Conservation (phyloP, 179 eudicot genomes). For the Vitellaria paradoxa region DNA sequence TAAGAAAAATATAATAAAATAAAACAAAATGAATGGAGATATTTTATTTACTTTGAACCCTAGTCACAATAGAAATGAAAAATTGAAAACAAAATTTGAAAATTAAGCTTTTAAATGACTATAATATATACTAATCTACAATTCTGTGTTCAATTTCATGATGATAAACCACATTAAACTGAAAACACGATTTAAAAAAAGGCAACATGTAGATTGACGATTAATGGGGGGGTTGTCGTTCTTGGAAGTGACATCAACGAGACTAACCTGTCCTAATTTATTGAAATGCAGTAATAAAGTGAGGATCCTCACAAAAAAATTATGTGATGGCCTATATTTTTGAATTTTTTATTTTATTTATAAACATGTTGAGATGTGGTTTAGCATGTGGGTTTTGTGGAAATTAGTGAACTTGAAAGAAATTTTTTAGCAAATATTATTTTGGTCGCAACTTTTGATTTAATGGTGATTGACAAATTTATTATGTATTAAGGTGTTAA, state of each 20-base stretch:
- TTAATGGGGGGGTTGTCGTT: neutral
- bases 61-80: neutral
- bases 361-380: too few species aligned
- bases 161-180: neutral
- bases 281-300: too few species aligned
- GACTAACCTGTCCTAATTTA: neutral
- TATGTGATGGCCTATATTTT: too few species aligned
- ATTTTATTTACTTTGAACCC: neutral
- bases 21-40: neutral
- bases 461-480: too few species aligned
- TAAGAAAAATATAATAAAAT: neutral
- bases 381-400: too few species aligned
- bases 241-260: neutral
- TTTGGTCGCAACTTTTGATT: too few species aligned
- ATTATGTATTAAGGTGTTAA: too few species aligned
- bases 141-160: neutral
- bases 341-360: too few species aligned
- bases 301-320: too few species aligned
- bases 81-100: neutral
- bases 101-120: neutral
- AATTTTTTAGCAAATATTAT: too few species aligned
- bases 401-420: too few species aligned
- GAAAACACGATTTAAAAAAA: too few species aligned
- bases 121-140: neutral
- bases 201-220: constrained; percentile 33